These are phyloP conservation scores for Saururus chinensis DNA, from an alignment of 164 flowering plant genomes.

Conservation along the genomic window DNA sequence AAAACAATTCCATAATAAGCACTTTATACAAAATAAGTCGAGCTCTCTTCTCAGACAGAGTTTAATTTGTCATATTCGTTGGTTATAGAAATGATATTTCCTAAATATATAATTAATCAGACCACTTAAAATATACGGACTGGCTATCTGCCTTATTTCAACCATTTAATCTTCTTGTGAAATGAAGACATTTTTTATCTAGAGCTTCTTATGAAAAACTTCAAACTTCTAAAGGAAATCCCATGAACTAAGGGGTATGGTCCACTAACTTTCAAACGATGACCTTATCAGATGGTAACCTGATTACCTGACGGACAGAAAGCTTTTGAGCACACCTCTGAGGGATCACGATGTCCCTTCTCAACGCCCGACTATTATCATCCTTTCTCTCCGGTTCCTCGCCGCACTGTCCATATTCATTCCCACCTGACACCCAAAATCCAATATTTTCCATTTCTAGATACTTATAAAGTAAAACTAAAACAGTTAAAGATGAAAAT, in stretches of 20 bases:
- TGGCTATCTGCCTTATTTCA: too few relatives aligned
- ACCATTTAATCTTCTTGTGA: too few relatives aligned
- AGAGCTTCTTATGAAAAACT: not conserved
- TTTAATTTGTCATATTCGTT: too few relatives aligned
- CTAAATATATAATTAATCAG: too few relatives aligned
- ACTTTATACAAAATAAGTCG: too few relatives aligned
- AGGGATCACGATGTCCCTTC: conserved; percentile 89
- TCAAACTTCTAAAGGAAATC: not conserved
- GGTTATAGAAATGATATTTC: too few relatives aligned
- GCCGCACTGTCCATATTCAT: conserved; percentile 99
- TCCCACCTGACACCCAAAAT: conserved; percentile 59
- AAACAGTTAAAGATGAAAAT: too few relatives aligned
- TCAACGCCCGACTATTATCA: conserved; percentile 54
- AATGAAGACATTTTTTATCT: not conserved
- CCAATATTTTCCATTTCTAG: not conserved
- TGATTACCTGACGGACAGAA: conserved; percentile 74
- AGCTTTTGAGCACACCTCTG: conserved; percentile 89
- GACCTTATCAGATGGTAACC: not conserved
- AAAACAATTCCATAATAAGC: too few relatives aligned
- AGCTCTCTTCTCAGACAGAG: too few relatives aligned
- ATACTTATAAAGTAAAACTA: not conserved
- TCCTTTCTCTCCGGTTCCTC: conserved; percentile 91
- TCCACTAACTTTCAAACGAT: not conserved
- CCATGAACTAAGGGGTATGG: not conserved
- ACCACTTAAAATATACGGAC: too few relatives aligned